Percentiles rank a stretch among this genome's conserved stretches.
Conservation (phyloP, 495 filamentous ascomycete species). For the Collariella sp. region DNA sequence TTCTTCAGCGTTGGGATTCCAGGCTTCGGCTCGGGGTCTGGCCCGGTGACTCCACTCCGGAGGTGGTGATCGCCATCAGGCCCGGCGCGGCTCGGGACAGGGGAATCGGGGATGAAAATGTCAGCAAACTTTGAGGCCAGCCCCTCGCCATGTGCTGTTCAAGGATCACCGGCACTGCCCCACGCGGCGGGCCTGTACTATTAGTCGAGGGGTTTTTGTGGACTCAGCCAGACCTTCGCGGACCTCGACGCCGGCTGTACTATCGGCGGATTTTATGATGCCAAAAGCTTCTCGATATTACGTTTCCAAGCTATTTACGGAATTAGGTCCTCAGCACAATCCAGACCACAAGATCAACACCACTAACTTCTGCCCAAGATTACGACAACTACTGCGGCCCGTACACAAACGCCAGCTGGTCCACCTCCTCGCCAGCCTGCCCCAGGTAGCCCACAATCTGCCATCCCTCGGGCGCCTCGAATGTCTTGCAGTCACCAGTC, state of each 20-base stretch:
- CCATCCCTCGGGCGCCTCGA: constrained; percentile 45
- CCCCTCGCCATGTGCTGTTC: background rate
- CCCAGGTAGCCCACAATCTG: constrained; percentile 51
- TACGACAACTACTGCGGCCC: constrained; percentile 23
- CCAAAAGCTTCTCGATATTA: too few species aligned
- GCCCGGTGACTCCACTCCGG: background rate
- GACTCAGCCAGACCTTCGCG: too few species aligned
- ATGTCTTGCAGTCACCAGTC: constrained; percentile 44
- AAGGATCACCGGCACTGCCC: too few species aligned
- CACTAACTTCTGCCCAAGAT: background rate
- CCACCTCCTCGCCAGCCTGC: constrained; percentile 50
- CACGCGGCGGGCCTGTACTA: too few species aligned
- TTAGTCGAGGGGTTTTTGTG: too few species aligned
- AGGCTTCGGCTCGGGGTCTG: background rate
- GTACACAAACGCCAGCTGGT: constrained; percentile 51
- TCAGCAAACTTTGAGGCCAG: background rate
- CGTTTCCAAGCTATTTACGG: background rate
- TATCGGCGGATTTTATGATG: too few species aligned
- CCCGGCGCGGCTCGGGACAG: background rate
- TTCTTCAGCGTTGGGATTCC: background rate
- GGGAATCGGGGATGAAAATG: background rate
- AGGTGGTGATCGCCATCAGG: background rate
- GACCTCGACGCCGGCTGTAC: too few species aligned
- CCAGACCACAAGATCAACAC: background rate
- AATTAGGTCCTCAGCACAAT: background rate